A percentile compares a stretch with the other conserved stretches of the same genome.
Evolutionary conservation across 148 eudicot species (phyloP).

Genomic region (Persicaria maculosa): DNA sequence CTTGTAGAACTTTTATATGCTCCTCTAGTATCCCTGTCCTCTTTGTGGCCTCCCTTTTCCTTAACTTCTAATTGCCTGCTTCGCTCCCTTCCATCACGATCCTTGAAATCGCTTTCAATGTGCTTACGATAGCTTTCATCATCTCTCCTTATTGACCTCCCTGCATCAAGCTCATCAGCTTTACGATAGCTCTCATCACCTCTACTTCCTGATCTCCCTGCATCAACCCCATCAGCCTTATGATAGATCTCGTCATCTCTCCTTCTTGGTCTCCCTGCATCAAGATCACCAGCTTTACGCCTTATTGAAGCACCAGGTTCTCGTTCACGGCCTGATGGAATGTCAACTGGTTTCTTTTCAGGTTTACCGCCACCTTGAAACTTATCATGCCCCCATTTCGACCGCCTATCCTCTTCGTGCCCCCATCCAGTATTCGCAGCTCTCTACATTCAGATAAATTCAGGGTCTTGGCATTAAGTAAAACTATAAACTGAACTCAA

Average conservation of each 20-base stretch:
- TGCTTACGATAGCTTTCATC: neutral
- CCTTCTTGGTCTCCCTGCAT: constrained; percentile 28
- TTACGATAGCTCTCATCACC: too few relatives aligned
- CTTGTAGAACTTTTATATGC: constrained; percentile 31
- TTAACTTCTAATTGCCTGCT: constrained; percentile 25
- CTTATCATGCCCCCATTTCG: constrained; percentile 57
- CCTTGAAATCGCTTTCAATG: constrained; percentile 13
- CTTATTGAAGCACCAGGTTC: constrained; percentile 18
- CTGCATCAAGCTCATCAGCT: too few relatives aligned
- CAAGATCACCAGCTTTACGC: constrained; percentile 25
- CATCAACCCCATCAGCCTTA: too few relatives aligned
- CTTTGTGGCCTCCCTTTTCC: constrained; percentile 21
- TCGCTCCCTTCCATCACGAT: constrained; percentile 26
- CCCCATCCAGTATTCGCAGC: constrained; percentile 98
- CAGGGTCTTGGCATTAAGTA: neutral
- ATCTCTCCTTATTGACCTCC: too few relatives aligned
- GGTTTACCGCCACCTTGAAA: constrained; percentile 30
- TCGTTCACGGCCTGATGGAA: constrained; percentile 20
- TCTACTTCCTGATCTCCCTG: too few relatives aligned
- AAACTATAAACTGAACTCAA: neutral
- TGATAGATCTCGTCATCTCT: neutral
- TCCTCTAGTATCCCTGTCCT: constrained; percentile 13
- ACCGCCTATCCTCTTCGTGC: constrained; percentile 48
- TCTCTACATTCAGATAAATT: constrained; percentile 40
- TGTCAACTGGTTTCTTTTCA: constrained; percentile 25